Evolutionary conservation across 75 land plant genomes (phyloP), one percentile per base, ranked within the genome.

Genomic region (Gnetum montanum): DNA sequence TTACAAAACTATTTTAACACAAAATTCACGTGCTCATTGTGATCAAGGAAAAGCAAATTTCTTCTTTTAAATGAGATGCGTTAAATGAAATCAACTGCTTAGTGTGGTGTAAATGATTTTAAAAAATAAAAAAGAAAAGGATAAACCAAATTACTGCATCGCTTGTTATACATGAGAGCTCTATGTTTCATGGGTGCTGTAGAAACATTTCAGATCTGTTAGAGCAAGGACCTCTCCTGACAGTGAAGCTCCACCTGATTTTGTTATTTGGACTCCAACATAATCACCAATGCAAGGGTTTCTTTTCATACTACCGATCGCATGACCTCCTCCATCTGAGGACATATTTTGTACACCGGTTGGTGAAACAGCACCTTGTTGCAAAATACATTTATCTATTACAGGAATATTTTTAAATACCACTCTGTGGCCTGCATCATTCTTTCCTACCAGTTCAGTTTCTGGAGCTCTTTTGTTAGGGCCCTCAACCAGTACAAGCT

Each of bases 371-470:
- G 24, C 8, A 49, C 16, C 20, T 4, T 12, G 58, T 40, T 4
- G 22, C 37, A 30, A 31, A 8, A 5, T 27, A 61, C 13, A 31
- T 25, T 43, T 18, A 40, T 62, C 53, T 13, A 69, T 76, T 13
- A 94, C 30, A 6, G 79, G 79, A 6, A 54, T 24, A 35, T 59
- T 83, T 4, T 43, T 34, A 54, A 94, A 90, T 25, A 70, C 46
- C 16, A 94, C 96, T 48, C 79, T 76, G 62, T 90, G 96, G 16
- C 98, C 96, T 63, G 73, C 85, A 56, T 94, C 98, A 60, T 71
- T 85, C 57, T 79, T 89, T 46, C 98, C 98, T 7, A 89, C 73
- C 34, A 86, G 70, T 56, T 94, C 91, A 38, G 73, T 83, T 11
- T 83, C 89, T 11, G 98, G 91, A 47, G 81, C 76, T 59, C 91